These are phyloP conservation scores for Colletotrichum coccodes DNA, from an alignment of 2,329 filamentous ascomycete genomes.

Conservation along the genomic window DNA sequence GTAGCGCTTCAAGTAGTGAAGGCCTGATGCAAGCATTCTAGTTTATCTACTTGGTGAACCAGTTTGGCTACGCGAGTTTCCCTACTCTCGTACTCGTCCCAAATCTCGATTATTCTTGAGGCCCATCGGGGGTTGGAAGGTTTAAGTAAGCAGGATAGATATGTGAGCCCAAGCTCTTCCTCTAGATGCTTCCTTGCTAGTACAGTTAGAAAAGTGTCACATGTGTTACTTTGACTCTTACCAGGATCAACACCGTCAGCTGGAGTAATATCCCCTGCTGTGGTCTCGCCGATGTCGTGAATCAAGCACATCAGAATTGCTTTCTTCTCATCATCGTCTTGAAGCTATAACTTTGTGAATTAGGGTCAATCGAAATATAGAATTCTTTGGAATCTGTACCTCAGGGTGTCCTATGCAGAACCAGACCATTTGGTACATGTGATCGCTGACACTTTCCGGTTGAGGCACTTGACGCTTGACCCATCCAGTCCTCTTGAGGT, in stretches of 20 bases:
- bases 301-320: constrained; percentile 7
- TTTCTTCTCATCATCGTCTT: background rate
- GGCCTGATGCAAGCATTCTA: constrained; percentile 16
- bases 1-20: constrained; percentile 5
- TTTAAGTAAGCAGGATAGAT: background rate
- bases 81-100: background rate
- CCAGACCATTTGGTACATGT: constrained; percentile 25
- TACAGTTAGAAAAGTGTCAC: background rate
- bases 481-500: constrained; percentile 1
- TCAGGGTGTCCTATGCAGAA: background rate
- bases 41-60: constrained; percentile 15
- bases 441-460: constrained; percentile 20
- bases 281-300: background rate
- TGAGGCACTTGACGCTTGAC: background rate
- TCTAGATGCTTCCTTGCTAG: constrained; percentile 1
- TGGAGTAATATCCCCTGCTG: constrained; percentile 2
- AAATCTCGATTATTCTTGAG: background rate
- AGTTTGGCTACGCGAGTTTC: background rate
- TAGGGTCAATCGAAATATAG: background rate
- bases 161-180: background rate
- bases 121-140: background rate
- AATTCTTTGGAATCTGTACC: background rate
- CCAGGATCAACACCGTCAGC: background rate
- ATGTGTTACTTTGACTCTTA: background rate
- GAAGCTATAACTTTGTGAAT: background rate